phyloP scores from a whole-genome alignment of 164 flowering plant genomes.

The Stephania yunnanensis region DNA sequence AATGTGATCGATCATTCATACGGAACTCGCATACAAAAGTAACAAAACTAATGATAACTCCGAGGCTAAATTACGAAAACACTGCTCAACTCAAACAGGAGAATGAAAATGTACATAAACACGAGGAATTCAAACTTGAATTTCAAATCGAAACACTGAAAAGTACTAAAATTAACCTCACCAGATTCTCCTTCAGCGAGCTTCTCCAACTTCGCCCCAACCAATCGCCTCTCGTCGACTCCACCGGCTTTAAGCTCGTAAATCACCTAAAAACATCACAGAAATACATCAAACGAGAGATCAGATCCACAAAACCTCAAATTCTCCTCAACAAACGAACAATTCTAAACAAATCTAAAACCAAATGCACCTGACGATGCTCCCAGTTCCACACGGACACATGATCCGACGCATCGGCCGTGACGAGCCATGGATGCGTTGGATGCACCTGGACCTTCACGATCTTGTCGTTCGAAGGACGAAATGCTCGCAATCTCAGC shows the following conservation, averaged over 20 bases:
- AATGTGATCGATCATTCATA: too few species aligned
- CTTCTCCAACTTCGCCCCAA: slow-evolving; percentile 95
- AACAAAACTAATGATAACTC: too few species aligned
- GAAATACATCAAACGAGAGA: background rate
- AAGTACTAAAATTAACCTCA: slow-evolving; percentile 6
- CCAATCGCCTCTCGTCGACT: slow-evolving; percentile 89
- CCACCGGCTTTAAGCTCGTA: slow-evolving; percentile 98
- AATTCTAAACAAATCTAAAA: background rate
- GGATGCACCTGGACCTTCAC: slow-evolving; percentile 90
- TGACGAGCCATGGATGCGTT: slow-evolving; percentile 97
- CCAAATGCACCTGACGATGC: slow-evolving; percentile 67
- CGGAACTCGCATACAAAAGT: too few species aligned
- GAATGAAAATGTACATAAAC: too few species aligned
- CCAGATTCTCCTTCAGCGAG: slow-evolving; percentile 98
- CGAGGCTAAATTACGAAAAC: too few species aligned
- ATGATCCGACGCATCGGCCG: slow-evolving; percentile 92
- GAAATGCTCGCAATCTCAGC: slow-evolving; percentile 77
- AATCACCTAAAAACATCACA: slow-evolving; percentile 45
- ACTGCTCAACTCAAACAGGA: too few species aligned
- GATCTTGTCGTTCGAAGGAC: slow-evolving; percentile 78
- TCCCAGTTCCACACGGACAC: slow-evolving; percentile 99
- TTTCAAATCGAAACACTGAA: too few species aligned
- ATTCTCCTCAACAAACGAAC: background rate
- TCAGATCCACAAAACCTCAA: slow-evolving; percentile 3
- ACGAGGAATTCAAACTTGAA: too few species aligned